Evolutionary conservation across 179 eudicot species (phyloP), one percentile per base, ranked within the genome.

Genomic region (Carnegiea gigantea): DNA sequence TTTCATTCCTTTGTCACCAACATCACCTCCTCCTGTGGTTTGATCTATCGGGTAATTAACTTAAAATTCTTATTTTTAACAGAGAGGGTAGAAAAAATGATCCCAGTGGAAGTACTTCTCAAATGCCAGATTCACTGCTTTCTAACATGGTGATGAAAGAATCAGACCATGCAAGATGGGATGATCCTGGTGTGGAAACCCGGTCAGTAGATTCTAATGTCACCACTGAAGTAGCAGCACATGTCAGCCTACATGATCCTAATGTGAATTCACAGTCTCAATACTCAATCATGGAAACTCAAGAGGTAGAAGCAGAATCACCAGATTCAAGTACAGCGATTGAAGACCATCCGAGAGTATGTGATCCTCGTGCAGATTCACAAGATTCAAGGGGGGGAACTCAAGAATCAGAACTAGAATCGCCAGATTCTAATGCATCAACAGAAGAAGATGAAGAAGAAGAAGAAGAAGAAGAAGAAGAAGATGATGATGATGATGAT

Each of bases 81-180:
- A 86, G 88, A 84, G 76, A 86, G 48, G 81, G 86, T 62, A 77
- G 40, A 24, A 72, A 71, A 72, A 77, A 77, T 48, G 17, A 72
- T 80, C 82, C 77, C 54, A 24, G 64, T 49, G 70, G 59, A 21
- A 51, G 73, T 80, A 60, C 30, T 12, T 76, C 81, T 30, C 46
- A 15, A 13, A 71, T 73, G 51, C 23, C 83, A 36, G 78, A 26
- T 46, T 48, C 78, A 70, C 73, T 75, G 68, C 49, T 38, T 70
- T 46, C 75, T 38, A 70, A 82, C 30, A 53, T 26, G 71, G 51
- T 74, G n/a, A 82, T 49, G 76, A 67, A 76, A 71, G 76, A 70
- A 53, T 26, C 44, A 7, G 43, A 75, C 20, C 54, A 73, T 76
- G 82, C 26, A 17, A 75, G 64, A 75, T 71, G 60, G 75, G 82